These are phyloP conservation scores for Aspergillus japonicus DNA, from an alignment of 2,329 filamentous ascomycete genomes.

Conservation along the genomic window DNA sequence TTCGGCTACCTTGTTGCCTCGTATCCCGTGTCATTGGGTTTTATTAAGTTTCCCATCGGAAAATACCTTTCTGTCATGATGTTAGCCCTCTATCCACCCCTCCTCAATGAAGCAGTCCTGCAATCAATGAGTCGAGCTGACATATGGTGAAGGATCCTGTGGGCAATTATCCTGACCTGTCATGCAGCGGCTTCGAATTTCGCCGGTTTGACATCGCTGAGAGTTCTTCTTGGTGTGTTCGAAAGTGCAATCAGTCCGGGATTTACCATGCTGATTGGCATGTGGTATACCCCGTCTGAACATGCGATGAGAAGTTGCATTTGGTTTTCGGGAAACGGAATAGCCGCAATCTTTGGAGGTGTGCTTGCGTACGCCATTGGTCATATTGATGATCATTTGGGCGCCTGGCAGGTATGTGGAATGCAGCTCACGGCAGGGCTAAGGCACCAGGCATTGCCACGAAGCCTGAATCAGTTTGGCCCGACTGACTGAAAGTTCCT, in stretches of 20 bases:
- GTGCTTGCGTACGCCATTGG: slow-evolving; percentile 22
- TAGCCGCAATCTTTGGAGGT: slow-evolving; percentile 23
- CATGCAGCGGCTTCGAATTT: slow-evolving; percentile 35
- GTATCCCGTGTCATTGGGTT: slow-evolving; percentile 34
- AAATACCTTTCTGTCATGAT: slow-evolving; percentile 29
- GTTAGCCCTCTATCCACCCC: slow-evolving; percentile 4
- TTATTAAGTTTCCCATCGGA: slow-evolving; percentile 33
- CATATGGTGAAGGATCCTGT: slow-evolving; percentile 16
- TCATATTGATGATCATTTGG: slow-evolving; percentile 1
- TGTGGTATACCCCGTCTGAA: slow-evolving; percentile 28
- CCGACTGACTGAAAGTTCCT: no score
- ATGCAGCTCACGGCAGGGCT: no score
- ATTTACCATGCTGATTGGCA: slow-evolving; percentile 33
- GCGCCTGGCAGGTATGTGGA: slow-evolving; percentile 9
- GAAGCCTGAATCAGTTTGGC: no score
- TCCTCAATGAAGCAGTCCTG: not conserved
- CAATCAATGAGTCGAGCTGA: not conserved
- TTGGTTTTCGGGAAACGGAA: slow-evolving; percentile 26
- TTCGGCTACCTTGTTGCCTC: slow-evolving; percentile 30
- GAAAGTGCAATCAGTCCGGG: slow-evolving; percentile 38
- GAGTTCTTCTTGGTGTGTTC: slow-evolving; percentile 43
- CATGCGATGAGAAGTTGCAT: slow-evolving; percentile 26
- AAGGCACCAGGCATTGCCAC: no score
- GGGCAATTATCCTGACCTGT: slow-evolving; percentile 32
- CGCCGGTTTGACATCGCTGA: slow-evolving; percentile 36